Evolutionary conservation across 345 rosid genomes (phyloP), one percentile per base, ranked within the genome.

Genomic region (Raphanus raphanistrum): DNA sequence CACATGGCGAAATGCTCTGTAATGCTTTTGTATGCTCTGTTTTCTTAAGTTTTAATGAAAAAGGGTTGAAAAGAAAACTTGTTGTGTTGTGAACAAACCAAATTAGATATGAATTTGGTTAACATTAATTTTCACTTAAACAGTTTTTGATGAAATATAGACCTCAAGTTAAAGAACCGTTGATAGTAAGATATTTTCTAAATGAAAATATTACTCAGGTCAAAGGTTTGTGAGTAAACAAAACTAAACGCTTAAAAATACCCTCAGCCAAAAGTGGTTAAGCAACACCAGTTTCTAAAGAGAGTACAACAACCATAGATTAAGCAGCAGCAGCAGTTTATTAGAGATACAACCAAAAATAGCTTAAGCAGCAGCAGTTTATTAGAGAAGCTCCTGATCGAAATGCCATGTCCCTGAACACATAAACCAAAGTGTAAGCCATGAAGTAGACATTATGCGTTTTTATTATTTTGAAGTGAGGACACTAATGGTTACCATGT

Each of bases 401-500:
- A 93, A 93, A 85, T 93, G 95, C 98, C 98, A 93, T 17, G 87
- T 91, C 26, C 98, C 98, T 93, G 90, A 79, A 73, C 15, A 71
- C 48, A 65, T 8, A 75, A 50, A 45, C 71, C 41, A 48, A 71
- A 27, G 31, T 48, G 27, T 54, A 6, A 65, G 72, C 13, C 71
- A 79, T 59, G 76, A 58, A 33, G 77, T 6, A 10, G 4, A 52
- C 59, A 63, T 63, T 4, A 21, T 9, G 8, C 26, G 31, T 41
- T 26, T 17, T 33, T 8, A 61, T 8, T 33, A 45, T 26, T 26
- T n/a, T 0, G 0, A 63, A 36, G 2, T 13, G 36, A 62, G 2
- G 28, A 36, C 54, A 54, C 12, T 63, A 69, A 55, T 63, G 80
- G 17, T 60, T 90, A 90, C 96, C 96, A 25, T 90, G 96, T 82